Conservation (phyloP, 352 stramenopile species). For the Phytophthora hibernalis region DNA sequence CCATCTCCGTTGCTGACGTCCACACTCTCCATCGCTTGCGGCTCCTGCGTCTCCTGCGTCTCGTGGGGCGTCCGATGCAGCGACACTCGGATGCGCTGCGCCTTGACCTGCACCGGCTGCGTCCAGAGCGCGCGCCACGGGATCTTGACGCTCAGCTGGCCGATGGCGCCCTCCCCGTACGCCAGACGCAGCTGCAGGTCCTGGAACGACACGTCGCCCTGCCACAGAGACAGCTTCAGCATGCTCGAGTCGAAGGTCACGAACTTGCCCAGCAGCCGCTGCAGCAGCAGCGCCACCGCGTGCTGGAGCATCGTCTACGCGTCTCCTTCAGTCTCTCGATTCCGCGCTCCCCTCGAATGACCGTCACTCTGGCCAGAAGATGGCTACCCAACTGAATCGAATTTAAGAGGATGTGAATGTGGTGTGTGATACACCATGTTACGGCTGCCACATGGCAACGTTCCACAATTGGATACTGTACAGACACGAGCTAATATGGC, state of each 20-base stretch:
- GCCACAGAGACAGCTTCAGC: slow-evolving; percentile 86
- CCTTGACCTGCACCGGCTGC: slow-evolving; percentile 82
- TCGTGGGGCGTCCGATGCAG: slow-evolving; percentile 60
- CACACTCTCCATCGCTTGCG: slow-evolving; percentile 14
- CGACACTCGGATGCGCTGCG: slow-evolving; percentile 72
- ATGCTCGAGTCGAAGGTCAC: slow-evolving; percentile 89
- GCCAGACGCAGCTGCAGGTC: slow-evolving; percentile 82
- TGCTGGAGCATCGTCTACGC: slow-evolving; percentile 82
- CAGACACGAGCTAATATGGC: slow-evolving; percentile 50
- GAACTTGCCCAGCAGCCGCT: slow-evolving; percentile 90
- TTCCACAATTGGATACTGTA: slow-evolving; percentile 4
- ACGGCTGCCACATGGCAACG: slow-evolving; percentile 12
- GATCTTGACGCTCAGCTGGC: slow-evolving; percentile 83
- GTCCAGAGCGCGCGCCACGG: slow-evolving; percentile 88
- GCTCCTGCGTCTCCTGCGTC: slow-evolving; percentile 12
- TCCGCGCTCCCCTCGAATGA: no score
- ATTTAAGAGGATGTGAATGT: not conserved
- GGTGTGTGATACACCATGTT: no score
- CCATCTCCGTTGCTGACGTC: slow-evolving; percentile 50
- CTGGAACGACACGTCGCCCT: slow-evolving; percentile 86
- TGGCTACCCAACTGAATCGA: slow-evolving; percentile 4
- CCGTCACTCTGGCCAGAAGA: not conserved
- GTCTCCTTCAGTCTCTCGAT: no score
- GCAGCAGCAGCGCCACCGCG: slow-evolving; percentile 82
- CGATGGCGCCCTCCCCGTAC: slow-evolving; percentile 82